Base-by-base conservation (phyloP, 768 basidiomycete genomes). In the Tubosaeta sp. region DNA sequence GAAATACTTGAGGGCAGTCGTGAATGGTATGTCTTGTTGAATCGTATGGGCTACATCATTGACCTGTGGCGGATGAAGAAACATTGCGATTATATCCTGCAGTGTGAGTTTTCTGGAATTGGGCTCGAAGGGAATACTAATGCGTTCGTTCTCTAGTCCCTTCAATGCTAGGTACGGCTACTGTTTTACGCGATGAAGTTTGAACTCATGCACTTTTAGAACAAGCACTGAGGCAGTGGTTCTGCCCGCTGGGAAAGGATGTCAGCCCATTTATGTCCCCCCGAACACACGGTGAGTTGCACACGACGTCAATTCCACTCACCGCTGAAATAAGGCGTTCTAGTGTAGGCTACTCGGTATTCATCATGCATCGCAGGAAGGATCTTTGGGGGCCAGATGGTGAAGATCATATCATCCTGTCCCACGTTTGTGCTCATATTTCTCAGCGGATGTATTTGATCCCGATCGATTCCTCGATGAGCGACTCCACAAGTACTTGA, bases 391-490 rank as follows among this genome's bases (percentile, higher is more conserved):
- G 71, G 0, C 81, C 82, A 1, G 83, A 85, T 60, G 83, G 82
- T 82, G 55, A 51, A 51, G 3, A 25, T 3, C 12, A 6, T 11
- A 24, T 21, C 4, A 2, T 22, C 4, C 3, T 13, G 13, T 13
- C 31, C 13, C 12, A 22, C 6, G 29, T 24, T n/a, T 29, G 14
- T 34, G 32, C 51, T 53, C 30, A n/a, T n/a, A 14, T 40, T 34
- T 16, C 19, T 18, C 9, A 83, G 82, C 82, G 19, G 61, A 75
- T 3, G 56, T 67, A 51, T 87, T 86, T 54, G 84, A 86, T 59
- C 86, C 86, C 0, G 80, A 84, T 52, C 74, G 84, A 1, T 86
- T 84, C 73, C 62, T 87, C 35, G 84, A 87, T 52, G 77, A 79
- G 24, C 72, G 84, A 3, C 46, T 83, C 36, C 69, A 73, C 3